Evolutionary conservation across 164 flowering plant genomes (phyloP), one percentile per base, ranked within the genome.

Genomic region (Euptelea pleiosperma): DNA sequence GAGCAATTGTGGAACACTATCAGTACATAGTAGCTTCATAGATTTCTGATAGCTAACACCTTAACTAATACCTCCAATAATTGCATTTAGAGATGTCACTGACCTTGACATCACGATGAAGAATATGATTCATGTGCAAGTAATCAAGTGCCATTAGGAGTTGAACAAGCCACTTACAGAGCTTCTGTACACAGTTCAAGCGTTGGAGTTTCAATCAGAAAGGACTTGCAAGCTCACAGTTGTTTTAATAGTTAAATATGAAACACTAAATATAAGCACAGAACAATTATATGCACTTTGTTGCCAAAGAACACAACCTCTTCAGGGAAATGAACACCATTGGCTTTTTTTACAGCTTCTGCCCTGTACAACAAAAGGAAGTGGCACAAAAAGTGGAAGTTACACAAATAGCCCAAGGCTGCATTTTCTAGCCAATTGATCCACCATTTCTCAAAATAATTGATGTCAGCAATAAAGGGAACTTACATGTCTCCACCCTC

Each of bases 81-180:
- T 26, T 30, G 43, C 26, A 41, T 15, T 11, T 50, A 68, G 59
- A 43, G 18, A 39, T 59, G 54, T 51, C 53, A 75, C 83, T 63
- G 45, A 94, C 99, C 96, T 94, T 94, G 60, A 94, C 99, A 82
- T 94, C 99, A 52, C 99, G 96, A 73, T 94, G 99, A 70, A 94
- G 91, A 73, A 94, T 76, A 69, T 94, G 93, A 70, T 87, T 94
- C 34, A 60, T 60, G 54, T 94, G 97, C 80, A 94, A 77, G 76
- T 94, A 91, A 52, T 94, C 96, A 22, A 94, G 88, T 3, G 99
- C 99, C 90, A 91, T 79, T 37, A 94, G 79, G 48, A 94, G 89
- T 67, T 94, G 99, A 63, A 84, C 96, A 40, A 94, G 80, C 99
- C 99, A 94, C 71, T 86, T 88, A 48, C 97, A 94, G 11, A 94